Conservation (phyloP, 345 rosid species). For the Citropsis articulata region DNA sequence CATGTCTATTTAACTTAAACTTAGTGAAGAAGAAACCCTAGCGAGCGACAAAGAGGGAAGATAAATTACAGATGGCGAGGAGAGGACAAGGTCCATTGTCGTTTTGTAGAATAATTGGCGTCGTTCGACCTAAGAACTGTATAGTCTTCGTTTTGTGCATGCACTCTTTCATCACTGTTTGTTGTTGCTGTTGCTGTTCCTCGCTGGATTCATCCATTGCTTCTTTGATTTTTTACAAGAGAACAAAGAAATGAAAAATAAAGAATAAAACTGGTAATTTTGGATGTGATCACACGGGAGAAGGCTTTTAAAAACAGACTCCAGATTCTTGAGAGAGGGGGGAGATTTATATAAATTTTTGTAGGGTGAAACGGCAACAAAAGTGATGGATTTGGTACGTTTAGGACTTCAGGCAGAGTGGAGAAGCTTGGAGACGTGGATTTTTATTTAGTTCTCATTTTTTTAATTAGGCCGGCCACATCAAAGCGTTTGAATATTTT, state of each 20-base stretch:
- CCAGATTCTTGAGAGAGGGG: neutral
- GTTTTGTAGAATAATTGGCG: conserved; percentile 91
- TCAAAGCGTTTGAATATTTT: neutral
- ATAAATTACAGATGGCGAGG: conserved; percentile 79
- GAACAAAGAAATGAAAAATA: neutral
- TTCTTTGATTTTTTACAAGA: neutral
- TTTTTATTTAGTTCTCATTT: neutral
- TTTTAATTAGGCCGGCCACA: conserved; percentile 3
- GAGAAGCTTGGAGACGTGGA: neutral
- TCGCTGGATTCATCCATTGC: conserved; percentile 16
- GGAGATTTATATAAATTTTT: neutral
- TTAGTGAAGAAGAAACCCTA: conserved; percentile 30
- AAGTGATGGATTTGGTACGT: neutral
- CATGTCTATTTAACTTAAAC: neutral
- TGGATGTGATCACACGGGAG: neutral
- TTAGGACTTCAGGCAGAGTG: neutral
- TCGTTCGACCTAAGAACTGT: conserved; percentile 78
- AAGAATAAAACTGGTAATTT: neutral
- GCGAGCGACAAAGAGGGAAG: neutral
- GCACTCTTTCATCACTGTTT: conserved; percentile 41
- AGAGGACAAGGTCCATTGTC: conserved; percentile 99
- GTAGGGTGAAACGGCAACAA: neutral
- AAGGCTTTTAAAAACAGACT: neutral
- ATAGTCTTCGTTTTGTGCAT: conserved; percentile 73
- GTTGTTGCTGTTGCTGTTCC: conserved; percentile 29